Percentiles rank a stretch among this genome's conserved stretches.
Conservation (phyloP, 805 yeast species). For the Teunomyces barrocoloradensis region DNA sequence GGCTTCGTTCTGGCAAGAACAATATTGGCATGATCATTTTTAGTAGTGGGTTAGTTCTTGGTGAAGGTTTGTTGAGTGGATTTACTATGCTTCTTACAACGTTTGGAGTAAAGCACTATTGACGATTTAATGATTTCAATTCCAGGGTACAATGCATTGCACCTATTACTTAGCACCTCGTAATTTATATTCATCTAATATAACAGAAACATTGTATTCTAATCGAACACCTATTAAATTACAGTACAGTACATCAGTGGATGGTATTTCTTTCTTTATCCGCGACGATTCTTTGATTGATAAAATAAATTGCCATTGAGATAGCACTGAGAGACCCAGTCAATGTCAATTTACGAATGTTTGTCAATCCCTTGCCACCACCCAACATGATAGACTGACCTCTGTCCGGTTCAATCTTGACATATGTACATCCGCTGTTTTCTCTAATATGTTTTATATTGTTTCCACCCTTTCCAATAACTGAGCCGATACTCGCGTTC, state of each 20-base stretch:
- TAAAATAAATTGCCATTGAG: conserved; percentile 68
- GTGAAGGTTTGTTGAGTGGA: conserved; percentile 89
- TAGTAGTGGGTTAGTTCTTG: conserved; percentile 88
- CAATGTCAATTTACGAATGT: conserved; percentile 58
- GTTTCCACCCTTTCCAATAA: conserved; percentile 85
- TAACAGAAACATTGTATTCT: conserved; percentile 1
- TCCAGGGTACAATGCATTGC: neutral
- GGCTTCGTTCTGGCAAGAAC: conserved; percentile 41
- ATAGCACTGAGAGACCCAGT: conserved; percentile 67
- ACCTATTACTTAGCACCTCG: neutral
- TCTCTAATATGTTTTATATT: conserved; percentile 75
- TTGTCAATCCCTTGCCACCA: conserved; percentile 42
- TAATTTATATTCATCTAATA: neutral
- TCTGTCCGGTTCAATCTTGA: conserved; percentile 63
- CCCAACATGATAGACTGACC: conserved; percentile 49
- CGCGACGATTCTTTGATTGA: conserved; percentile 67
- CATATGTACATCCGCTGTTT: conserved; percentile 67
- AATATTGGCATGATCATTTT: conserved; percentile 79
- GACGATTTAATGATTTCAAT: conserved; percentile 1
- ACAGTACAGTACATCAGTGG: conserved; percentile 2
- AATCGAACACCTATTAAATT: neutral
- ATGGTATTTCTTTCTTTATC: conserved; percentile 52
- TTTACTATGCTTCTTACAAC: conserved; percentile 76
- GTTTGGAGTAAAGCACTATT: conserved; percentile 34
- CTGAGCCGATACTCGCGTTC: conserved; percentile 73